Conservation (phyloP, 192 early-diverging fungal genomes). For the Bifiguratus adelaidae region DNA sequence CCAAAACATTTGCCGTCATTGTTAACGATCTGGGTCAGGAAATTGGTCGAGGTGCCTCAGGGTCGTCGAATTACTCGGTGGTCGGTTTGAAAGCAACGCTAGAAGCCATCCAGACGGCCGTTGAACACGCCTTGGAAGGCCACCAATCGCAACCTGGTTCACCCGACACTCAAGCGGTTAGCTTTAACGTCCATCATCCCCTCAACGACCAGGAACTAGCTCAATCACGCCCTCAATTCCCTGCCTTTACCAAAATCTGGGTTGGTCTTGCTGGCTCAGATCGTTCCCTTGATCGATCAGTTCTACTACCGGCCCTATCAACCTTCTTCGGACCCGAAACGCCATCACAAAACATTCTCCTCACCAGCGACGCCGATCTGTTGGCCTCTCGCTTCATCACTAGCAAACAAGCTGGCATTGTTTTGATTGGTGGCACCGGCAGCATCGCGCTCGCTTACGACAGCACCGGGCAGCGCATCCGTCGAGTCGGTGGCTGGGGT, state of each 20-base stretch:
- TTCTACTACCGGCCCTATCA: too few relatives aligned
- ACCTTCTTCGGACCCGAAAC: too few relatives aligned
- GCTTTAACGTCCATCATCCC: too few relatives aligned
- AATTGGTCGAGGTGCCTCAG: neutral
- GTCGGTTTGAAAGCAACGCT: neutral
- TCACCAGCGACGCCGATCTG: slow-evolving; percentile 2
- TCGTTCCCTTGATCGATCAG: too few relatives aligned
- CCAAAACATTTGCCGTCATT: slow-evolving; percentile 3
- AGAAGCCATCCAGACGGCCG: too few relatives aligned
- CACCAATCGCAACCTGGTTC: too few relatives aligned
- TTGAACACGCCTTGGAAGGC: too few relatives aligned
- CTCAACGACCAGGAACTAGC: neutral
- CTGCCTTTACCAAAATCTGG: slow-evolving; percentile 2
- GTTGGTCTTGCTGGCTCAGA: slow-evolving; percentile 6
- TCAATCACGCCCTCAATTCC: neutral
- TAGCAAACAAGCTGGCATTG: slow-evolving; percentile 1
- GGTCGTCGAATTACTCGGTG: slow-evolving; percentile 5
- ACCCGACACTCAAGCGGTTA: too few relatives aligned
- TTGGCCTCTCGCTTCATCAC: neutral
- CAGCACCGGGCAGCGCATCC: neutral
- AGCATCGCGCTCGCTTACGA: slow-evolving; percentile 1
- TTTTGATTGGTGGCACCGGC: neutral
- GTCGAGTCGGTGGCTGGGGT: slow-evolving; percentile 2
- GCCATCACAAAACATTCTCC: neutral
- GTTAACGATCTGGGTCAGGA: neutral